These are phyloP conservation scores for Sugiyamaella pinicola DNA, from an alignment of 1,139 yeast genomes.

Conservation along the genomic window DNA sequence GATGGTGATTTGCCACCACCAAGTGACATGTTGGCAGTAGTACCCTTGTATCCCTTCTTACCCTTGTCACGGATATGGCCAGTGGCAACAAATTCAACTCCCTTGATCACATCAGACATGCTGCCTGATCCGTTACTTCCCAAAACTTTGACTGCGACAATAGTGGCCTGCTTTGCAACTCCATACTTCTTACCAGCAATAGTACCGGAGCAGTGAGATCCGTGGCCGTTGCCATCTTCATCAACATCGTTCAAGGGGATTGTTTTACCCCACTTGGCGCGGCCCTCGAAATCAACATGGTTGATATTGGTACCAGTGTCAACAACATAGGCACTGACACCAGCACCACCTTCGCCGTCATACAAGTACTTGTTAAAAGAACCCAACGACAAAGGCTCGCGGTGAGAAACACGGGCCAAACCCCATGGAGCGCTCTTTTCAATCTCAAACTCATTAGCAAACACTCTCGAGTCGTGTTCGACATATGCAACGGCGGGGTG, in stretches of 20 bases:
- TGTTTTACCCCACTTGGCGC: conserved; percentile 94
- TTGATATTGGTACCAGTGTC: conserved; percentile 88
- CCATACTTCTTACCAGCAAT: conserved; percentile 63
- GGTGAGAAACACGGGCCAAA: conserved; percentile 89
- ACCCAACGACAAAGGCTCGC: conserved; percentile 72
- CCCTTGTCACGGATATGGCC: conserved; percentile 43
- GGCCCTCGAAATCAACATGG: conserved; percentile 84
- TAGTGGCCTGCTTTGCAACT: conserved; percentile 62
- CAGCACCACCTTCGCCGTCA: conserved; percentile 84
- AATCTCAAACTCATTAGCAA: conserved; percentile 54
- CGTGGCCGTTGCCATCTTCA: conserved; percentile 92
- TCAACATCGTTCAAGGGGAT: conserved; percentile 83
- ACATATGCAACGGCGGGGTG: conserved; percentile 74
- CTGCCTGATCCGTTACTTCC: conserved; percentile 53
- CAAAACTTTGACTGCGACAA: conserved; percentile 60
- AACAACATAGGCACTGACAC: conserved; percentile 88
- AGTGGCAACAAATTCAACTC: conserved; percentile 49
- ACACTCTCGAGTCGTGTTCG: conserved; percentile 74
- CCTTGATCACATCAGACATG: conserved; percentile 53
- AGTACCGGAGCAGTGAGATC: conserved; percentile 61
- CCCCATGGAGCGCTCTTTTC: conserved; percentile 97
- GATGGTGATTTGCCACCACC: conserved; percentile 62
- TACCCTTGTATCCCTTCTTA: conserved; percentile 56
- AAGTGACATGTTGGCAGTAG: conserved; percentile 62
- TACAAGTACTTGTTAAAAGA: conserved; percentile 84